Evolutionary conservation across 2,329 filamentous ascomycete species (phyloP), one percentile per base, ranked within the genome.

Genomic region (Pestalotiopsis sp.): DNA sequence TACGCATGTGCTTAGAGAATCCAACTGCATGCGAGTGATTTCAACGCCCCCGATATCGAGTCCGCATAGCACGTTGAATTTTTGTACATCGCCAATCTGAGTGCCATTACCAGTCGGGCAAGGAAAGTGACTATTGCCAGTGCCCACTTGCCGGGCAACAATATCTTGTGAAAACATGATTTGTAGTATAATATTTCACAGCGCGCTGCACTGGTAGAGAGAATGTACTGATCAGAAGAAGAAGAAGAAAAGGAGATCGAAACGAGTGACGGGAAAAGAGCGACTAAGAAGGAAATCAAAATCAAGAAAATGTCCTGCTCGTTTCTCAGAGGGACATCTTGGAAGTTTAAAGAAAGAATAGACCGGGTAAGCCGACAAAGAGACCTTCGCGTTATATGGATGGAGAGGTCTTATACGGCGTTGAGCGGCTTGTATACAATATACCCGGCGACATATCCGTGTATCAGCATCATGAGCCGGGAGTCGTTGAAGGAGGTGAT

Each of bases 61-160:
- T 31, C 69, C 62, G 61, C 72, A 72, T 41, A 68, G 69, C 13
- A 72, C 71, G 23, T 68, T 56, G 40, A 72, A 73, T n/a, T 70
- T 36, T 52, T 73, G 66, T 36, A 66, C 49, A 41, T 52, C 64
- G 17, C 72, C 72, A 20, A 73, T 72, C 70, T 61, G 68, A 7
- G 70, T 73, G 63, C 69, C 69, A 25, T 73, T 73, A 59, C 72
- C 72, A 27, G 36, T 56, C 12, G 72, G 72, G 41, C 72, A 73
- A 27, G 72, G 72, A 38, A 66, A 66, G 25, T 57, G 61, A n/a
- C 38, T 66, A n/a, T 27, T 66, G 14, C 45, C 45, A n/a, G 45
- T 20, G 17, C 45, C 45, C 7, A 57, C 13, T 49, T 66, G 41
- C 2, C 64, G 41, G 41, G 14, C 20, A 13, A 57, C 2, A 9